phyloP scores from a whole-genome alignment of 768 basidiomycete species.

The Panus rudis region DNA sequence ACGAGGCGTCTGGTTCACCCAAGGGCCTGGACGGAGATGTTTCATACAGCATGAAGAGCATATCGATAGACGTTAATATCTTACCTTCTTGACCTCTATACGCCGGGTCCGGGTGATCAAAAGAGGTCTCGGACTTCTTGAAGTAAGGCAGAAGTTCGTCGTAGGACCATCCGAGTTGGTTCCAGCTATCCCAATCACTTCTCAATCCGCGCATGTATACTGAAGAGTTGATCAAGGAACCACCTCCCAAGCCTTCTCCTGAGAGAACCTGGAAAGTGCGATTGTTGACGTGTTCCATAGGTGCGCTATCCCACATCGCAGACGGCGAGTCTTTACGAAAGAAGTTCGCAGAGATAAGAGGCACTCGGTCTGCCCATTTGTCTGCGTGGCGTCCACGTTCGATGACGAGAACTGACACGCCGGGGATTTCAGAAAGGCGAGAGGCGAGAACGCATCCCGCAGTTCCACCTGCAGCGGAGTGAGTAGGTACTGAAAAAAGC shows the following conservation, averaged over 20 bases:
- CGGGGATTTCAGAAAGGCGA: conserved; percentile 28
- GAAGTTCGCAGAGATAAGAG: conserved; percentile 23
- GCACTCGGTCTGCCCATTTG: conserved; percentile 26
- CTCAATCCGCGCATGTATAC: conserved; percentile 23
- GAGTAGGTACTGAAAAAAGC: too few relatives aligned
- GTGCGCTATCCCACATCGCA: conserved; percentile 10
- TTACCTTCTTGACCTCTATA: conserved; percentile 6
- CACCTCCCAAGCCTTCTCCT: conserved; percentile 26
- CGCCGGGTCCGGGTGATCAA: background rate
- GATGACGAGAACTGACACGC: conserved; percentile 25
- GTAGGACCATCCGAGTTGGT: conserved; percentile 30
- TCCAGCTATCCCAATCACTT: conserved; percentile 26
- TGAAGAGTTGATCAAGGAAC: conserved; percentile 24
- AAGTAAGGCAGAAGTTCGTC: conserved; percentile 28
- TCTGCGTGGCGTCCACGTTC: conserved; percentile 28
- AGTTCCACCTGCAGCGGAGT: conserved; percentile 28
- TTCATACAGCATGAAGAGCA: background rate
- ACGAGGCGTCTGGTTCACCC: background rate
- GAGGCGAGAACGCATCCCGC: conserved; percentile 34
- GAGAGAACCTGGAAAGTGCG: conserved; percentile 7
- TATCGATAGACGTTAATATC: background rate
- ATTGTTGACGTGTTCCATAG: background rate
- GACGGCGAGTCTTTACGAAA: background rate
- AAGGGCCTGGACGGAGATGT: background rate
- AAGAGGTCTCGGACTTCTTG: conserved; percentile 23